These are phyloP conservation scores for Trapa bicornis DNA, from an alignment of 345 rosid species.

Conservation along the genomic window DNA sequence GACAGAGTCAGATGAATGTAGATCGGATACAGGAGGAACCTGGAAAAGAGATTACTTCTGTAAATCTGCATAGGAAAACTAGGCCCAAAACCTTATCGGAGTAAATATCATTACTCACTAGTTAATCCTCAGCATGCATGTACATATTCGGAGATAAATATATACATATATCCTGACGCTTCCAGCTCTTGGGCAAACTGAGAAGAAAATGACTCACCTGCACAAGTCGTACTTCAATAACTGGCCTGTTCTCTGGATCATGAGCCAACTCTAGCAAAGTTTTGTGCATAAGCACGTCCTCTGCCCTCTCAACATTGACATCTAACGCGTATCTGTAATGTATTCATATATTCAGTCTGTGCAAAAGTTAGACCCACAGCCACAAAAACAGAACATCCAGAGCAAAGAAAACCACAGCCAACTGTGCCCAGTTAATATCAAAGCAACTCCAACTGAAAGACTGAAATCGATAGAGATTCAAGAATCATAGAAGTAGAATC, in stretches of 20 bases:
- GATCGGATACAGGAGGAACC: constrained; percentile 51
- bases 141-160: background rate
- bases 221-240: constrained; percentile 48
- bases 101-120: background rate
- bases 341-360: background rate
- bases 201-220: constrained; percentile 33
- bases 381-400: background rate
- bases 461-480: background rate
- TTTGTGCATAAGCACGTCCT: constrained; percentile 84
- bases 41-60: constrained; percentile 25
- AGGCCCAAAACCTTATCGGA: background rate
- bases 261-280: constrained; percentile 40
- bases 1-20: constrained; percentile 15
- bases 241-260: constrained; percentile 38
- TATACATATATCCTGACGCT: too few relatives aligned
- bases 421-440: background rate
- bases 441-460: background rate
- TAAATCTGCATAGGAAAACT: background rate
- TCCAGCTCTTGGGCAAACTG: background rate
- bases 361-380: background rate
- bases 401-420: background rate
- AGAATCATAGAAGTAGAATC: background rate
- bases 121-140: background rate
- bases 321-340: constrained; percentile 74
- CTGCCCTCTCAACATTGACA: constrained; percentile 94